These are phyloP conservation scores for Gardenia jasminoides DNA, from an alignment of 257 asterid genomes.

Conservation along the genomic window DNA sequence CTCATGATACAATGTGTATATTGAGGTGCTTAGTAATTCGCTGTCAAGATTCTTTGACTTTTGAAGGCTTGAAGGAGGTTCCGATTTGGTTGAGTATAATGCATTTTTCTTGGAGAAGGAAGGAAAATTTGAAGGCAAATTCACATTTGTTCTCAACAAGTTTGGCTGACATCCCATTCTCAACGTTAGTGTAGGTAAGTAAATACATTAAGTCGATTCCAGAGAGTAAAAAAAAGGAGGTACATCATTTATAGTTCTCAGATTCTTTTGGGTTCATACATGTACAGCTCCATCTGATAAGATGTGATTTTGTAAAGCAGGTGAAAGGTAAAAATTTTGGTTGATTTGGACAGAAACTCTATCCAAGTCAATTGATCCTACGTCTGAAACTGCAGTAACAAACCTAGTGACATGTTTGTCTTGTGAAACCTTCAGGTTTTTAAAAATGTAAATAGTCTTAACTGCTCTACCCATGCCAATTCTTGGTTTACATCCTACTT, in stretches of 20 bases:
- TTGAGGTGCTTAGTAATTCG: neutral
- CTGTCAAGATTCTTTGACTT: neutral
- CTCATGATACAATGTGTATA: neutral
- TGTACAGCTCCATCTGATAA: slow-evolving; percentile 21
- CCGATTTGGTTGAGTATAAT: neutral
- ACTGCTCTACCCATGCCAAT: neutral
- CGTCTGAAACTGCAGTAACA: neutral
- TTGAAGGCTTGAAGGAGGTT: neutral
- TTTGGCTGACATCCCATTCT: neutral
- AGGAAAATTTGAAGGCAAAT: neutral
- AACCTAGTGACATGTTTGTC: neutral
- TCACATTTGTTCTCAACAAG: neutral
- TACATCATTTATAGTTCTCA: neutral
- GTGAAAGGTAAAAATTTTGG: slow-evolving; percentile 7
- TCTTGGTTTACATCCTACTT: neutral
- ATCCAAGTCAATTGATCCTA: neutral
- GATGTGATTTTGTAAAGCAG: slow-evolving; percentile 15
- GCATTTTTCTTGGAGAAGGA: neutral
- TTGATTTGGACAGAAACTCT: neutral
- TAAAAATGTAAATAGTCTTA: neutral
- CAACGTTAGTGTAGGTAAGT: slow-evolving; percentile 4
- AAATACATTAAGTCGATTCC: neutral
- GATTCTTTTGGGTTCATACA: slow-evolving; percentile 9
- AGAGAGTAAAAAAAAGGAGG: neutral
- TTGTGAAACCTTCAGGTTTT: neutral